phyloP scores from a whole-genome alignment of 371 early-diverging fungal genomes.

The Mucor lusitanicus region DNA sequence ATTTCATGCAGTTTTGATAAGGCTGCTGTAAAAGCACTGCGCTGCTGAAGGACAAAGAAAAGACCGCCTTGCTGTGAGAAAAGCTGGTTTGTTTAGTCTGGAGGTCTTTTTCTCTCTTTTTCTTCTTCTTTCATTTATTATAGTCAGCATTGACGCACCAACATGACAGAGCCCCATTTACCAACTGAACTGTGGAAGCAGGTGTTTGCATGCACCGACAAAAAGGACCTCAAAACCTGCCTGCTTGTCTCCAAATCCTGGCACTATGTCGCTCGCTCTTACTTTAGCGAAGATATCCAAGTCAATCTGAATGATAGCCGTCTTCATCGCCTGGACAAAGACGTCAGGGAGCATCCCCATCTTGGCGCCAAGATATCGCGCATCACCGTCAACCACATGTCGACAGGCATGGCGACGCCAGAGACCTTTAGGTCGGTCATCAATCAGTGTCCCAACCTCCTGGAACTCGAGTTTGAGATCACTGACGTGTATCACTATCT shows the following conservation, averaged over 20 bases:
- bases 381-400: not conserved
- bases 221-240: not conserved
- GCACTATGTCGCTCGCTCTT: not conserved
- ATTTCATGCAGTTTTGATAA: not conserved
- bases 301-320: not conserved
- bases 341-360: not conserved
- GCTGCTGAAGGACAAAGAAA: not conserved
- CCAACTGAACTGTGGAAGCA: not conserved
- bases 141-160: not conserved
- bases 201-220: not conserved
- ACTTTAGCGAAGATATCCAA: not conserved
- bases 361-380: not conserved
- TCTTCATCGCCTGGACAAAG: not conserved
- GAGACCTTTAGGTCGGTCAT: not conserved
- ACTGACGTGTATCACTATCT: constrained; percentile 7
- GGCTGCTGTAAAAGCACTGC: no score
- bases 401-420: not conserved
- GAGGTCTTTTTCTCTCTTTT: not conserved
- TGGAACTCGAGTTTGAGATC: not conserved
- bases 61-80: not conserved
- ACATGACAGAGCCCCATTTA: not conserved
- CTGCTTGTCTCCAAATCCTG: constrained; percentile 4
- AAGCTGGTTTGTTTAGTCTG: not conserved
- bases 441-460: constrained; percentile 1
- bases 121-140: not conserved